Percentiles rank a stretch among this genome's conserved stretches.
These are phyloP conservation scores for Yamadazyma diospyri DNA, from an alignment of 1,139 yeast genomes.

Conservation along the genomic window DNA sequence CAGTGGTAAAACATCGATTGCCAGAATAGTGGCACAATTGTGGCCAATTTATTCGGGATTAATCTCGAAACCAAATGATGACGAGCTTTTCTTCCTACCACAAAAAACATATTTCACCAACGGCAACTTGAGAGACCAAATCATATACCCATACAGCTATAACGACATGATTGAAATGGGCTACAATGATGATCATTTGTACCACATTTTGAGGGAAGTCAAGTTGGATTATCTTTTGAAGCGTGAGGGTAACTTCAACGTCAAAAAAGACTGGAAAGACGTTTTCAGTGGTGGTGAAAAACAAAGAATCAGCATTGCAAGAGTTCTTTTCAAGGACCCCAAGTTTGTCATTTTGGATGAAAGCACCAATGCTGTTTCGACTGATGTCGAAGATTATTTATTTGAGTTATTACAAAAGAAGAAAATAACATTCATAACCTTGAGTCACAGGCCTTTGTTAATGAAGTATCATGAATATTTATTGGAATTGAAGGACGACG, in stretches of 20 bases:
- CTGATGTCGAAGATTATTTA: slow-evolving; percentile 86
- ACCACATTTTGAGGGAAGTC: slow-evolving; percentile 68
- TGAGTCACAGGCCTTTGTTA: slow-evolving; percentile 81
- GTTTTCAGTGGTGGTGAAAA: slow-evolving; percentile 94
- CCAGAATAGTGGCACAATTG: slow-evolving; percentile 79
- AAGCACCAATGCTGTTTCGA: slow-evolving; percentile 88
- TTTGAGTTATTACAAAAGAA: slow-evolving; percentile 72
- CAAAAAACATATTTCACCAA: slow-evolving; percentile 76
- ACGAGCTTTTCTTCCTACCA: slow-evolving; percentile 72
- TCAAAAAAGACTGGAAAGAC: slow-evolving; percentile 80
- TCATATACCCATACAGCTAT: slow-evolving; percentile 79
- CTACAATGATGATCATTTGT: slow-evolving; percentile 63
- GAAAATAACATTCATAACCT: slow-evolving; percentile 75
- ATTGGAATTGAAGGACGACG: slow-evolving; percentile 55
- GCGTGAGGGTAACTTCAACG: slow-evolving; percentile 60
- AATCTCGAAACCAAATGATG: slow-evolving; percentile 73
- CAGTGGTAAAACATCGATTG: slow-evolving; percentile 84
- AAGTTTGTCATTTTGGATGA: slow-evolving; percentile 85
- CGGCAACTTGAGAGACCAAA: slow-evolving; percentile 83
- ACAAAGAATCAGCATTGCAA: slow-evolving; percentile 87
- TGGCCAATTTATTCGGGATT: slow-evolving; percentile 91
- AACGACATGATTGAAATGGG: slow-evolving; percentile 77
- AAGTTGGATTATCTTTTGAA: slow-evolving; percentile 73
- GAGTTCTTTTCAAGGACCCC: slow-evolving; percentile 79
- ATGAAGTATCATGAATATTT: slow-evolving; percentile 80